Conservation (phyloP, 306 rosid genomes). For the Fagus crenata region DNA sequence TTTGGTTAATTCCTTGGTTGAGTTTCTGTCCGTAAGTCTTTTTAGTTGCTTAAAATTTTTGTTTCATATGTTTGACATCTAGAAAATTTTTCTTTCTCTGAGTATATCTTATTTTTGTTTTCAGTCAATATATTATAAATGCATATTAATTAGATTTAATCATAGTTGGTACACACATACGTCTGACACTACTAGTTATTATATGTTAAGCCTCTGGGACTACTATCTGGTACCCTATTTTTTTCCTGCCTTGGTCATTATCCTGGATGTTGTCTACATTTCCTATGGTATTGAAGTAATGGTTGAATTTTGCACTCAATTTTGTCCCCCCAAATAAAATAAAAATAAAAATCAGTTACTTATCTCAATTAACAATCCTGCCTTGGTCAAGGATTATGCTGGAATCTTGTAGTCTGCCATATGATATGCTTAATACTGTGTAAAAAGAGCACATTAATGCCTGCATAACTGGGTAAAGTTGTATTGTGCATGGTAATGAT, state of each 20-base stretch:
- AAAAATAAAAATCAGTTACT: not conserved
- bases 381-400: not conserved
- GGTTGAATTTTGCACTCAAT: not conserved
- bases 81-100: not conserved
- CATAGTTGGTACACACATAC: not conserved
- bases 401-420: not conserved
- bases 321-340: not conserved
- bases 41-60: not conserved
- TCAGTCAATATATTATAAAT: not conserved
- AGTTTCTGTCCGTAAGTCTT: not conserved
- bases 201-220: not conserved
- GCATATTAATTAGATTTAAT: not conserved
- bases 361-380: not conserved
- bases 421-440: not conserved
- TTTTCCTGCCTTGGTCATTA: not conserved
- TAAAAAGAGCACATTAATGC: not conserved
- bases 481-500: conserved; percentile 4
- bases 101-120: not conserved
- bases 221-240: not conserved
- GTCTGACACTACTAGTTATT: not conserved
- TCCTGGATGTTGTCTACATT: not conserved
- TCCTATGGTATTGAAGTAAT: not conserved
- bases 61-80: not conserved
- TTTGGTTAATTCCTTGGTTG: not conserved
- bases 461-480: not conserved